A percentile compares a stretch with the other conserved stretches of the same genome.
Evolutionary conservation across 306 rosid genomes (phyloP).

Genomic region (Psophocarpus tetragonolobus): DNA sequence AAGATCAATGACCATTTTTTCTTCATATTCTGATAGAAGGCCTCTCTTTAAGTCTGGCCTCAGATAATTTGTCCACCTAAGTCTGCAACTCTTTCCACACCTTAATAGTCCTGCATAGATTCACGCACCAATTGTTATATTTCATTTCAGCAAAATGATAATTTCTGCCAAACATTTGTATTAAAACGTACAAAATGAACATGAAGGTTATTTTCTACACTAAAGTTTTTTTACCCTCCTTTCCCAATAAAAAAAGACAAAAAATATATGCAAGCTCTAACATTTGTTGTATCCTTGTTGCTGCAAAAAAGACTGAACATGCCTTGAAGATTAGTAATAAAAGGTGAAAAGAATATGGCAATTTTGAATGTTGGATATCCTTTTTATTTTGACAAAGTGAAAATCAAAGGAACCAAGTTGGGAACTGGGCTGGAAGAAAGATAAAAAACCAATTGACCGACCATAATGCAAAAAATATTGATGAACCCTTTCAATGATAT

Average conservation of each 20-base stretch:
- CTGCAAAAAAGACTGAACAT: background rate
- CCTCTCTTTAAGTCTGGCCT: constrained; percentile 97
- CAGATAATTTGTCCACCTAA: constrained; percentile 90
- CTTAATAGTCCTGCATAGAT: constrained; percentile 73
- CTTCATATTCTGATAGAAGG: constrained; percentile 78
- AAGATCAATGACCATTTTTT: constrained; percentile 88
- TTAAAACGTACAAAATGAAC: background rate
- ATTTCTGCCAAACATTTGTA: background rate
- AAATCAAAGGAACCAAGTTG: constrained; percentile 25
- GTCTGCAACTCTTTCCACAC: constrained; percentile 96
- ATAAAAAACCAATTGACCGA: constrained; percentile 11
- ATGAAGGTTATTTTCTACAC: background rate
- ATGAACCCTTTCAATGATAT: background rate
- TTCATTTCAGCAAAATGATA: background rate
- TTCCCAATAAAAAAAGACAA: background rate
- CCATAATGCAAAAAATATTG: constrained; percentile 16
- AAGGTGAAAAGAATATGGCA: background rate
- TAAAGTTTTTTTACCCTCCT: background rate
- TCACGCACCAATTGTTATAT: background rate
- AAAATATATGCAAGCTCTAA: background rate
- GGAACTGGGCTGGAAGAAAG: background rate
- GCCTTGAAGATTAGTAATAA: background rate
- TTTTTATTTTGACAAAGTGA: background rate
- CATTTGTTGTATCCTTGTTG: background rate
- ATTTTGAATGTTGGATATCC: constrained; percentile 7